These are phyloP conservation scores for Ottelia alismoides DNA, from an alignment of 106 monocot species.

Conservation along the genomic window DNA sequence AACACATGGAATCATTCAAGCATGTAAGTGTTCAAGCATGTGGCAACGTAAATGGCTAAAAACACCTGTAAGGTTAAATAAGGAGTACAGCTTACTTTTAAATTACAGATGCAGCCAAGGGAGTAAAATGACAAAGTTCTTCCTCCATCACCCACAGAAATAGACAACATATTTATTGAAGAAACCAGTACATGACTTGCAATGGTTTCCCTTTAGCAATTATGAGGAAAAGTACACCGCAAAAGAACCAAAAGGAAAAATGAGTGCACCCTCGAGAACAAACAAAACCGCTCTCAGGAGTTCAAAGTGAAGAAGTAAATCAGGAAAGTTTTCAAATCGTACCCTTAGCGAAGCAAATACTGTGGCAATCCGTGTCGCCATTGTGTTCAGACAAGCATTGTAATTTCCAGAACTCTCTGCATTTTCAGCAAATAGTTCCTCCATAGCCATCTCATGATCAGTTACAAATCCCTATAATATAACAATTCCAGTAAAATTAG, in stretches of 20 bases:
- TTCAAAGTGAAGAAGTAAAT: not conserved
- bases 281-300: not conserved
- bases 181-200: not conserved
- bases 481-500: not conserved
- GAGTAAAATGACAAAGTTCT: no score
- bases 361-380: conserved; percentile 87
- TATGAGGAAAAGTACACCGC: not conserved
- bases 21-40: no score
- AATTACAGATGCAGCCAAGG: no score
- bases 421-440: conserved; percentile 86
- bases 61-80: no score
- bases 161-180: not conserved
- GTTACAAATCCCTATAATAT: conserved; percentile 69
- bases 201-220: not conserved
- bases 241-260: not conserved
- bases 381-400: conserved; percentile 67
- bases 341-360: conserved; percentile 92
- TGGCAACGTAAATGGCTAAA: no score
- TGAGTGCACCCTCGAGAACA: not conserved
- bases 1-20: no score
- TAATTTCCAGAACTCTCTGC: conserved; percentile 71
- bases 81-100: no score
- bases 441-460: conserved; percentile 90
- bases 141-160: not conserved
- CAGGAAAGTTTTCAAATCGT: conserved; percentile 1